Percentiles rank a stretch among this genome's conserved stretches.
These are phyloP conservation scores for Candida glaebosa DNA, from an alignment of 805 yeast species.

Conservation along the genomic window DNA sequence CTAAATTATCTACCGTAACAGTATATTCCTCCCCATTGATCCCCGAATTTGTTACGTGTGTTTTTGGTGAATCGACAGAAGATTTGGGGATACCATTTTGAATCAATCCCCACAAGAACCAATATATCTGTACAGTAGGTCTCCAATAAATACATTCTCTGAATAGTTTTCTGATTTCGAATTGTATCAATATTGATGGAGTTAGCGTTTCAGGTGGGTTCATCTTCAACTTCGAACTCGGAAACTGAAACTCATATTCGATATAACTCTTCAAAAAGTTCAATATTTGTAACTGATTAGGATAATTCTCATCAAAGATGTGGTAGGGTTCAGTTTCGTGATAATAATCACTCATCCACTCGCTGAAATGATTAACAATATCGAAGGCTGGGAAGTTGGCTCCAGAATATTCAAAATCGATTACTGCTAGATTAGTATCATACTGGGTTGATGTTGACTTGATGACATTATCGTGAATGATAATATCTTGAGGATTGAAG, in stretches of 20 bases:
- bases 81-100: slow-evolving; percentile 53
- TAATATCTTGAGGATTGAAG: slow-evolving; percentile 48
- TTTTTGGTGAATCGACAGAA: slow-evolving; percentile 9
- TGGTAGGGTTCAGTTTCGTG: slow-evolving; percentile 50
- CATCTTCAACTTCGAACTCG: slow-evolving; percentile 27
- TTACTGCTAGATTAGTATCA: slow-evolving; percentile 70
- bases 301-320: slow-evolving; percentile 58
- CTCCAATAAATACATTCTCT: slow-evolving; percentile 77
- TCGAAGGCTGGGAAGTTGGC: slow-evolving; percentile 87
- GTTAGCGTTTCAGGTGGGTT: slow-evolving; percentile 12
- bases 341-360: slow-evolving; percentile 96
- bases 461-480: slow-evolving; percentile 16
- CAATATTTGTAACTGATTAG: slow-evolving; percentile 62
- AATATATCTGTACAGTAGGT: slow-evolving; percentile 68
- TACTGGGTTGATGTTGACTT: slow-evolving; percentile 28
- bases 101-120: slow-evolving; percentile 92
- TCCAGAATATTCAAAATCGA: slow-evolving; percentile 95
- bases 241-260: slow-evolving; percentile 48
- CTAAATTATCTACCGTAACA: slow-evolving; percentile 49
- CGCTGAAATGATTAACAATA: slow-evolving; percentile 88
- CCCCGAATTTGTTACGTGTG: slow-evolving; percentile 27
- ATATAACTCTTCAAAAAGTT: slow-evolving; percentile 77
- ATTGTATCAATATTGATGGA: slow-evolving; percentile 30
- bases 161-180: slow-evolving; percentile 49
- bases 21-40: slow-evolving; percentile 36